Base-by-base conservation (phyloP, 371 early-diverging fungal species). In the Circinella umbellata region DNA sequence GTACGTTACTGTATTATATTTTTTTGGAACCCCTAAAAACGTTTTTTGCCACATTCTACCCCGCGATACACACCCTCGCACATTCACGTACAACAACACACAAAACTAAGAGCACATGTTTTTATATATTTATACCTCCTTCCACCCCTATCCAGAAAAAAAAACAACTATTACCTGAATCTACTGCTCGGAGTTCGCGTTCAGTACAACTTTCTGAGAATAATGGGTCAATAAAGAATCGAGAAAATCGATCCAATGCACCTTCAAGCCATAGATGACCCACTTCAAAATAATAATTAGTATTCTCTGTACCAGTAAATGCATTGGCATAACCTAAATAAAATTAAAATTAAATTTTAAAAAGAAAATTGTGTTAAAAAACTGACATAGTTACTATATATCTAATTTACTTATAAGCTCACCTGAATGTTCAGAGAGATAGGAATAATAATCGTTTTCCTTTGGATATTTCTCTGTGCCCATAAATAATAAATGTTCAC, bases 401-500 rank as follows among this genome's bases (percentile, higher is more conserved):
- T 42, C 11, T 42, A 9, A 9, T 9, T 46, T 54, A 39, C 17
- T 47, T 37, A 20, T 17, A 27, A 27, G 27, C 18, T 27, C 71
- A 76, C 99, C 99, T 57, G 94, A 93, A 73, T 99, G 92, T 60
- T 87, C 87, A 34, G 92, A 86, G 37, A 99, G 82, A 74, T 92
- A 99, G 74, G 91, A 79, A 63, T 78, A 88, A 82, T 98, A 98
- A 48, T 94, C 96, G 75, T 97, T 97, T 71, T 97, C 98, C 64
- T 85, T 80, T 37, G 97, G 98, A 76, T 96, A 97, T 78, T 95
- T 93, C 67, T 85, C 74, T 0, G 86, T 88, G 36, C 89, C 89
- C 96, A 98, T 92, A 78, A 98, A 97, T 38, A 96, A 86, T 76
- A 99, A 77, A 76, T 99, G 99, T 80, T 99, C 99, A 77, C 95